Conservation (phyloP, 495 filamentous ascomycete genomes). For the Copromyces sp. region DNA sequence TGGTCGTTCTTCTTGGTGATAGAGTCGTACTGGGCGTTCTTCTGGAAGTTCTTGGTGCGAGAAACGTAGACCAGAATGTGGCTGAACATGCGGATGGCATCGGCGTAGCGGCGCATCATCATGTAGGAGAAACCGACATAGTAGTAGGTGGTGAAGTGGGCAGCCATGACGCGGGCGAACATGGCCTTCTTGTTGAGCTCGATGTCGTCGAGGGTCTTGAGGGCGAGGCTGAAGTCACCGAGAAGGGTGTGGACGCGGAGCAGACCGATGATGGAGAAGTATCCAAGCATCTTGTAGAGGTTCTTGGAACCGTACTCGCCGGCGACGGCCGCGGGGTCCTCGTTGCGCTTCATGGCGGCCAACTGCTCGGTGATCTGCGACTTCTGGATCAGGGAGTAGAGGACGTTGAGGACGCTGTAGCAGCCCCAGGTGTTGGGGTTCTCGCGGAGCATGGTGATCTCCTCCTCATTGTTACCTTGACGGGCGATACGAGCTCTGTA, state of each 20-base stretch:
- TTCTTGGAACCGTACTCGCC: slow-evolving; percentile 91
- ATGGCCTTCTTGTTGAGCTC: slow-evolving; percentile 99
- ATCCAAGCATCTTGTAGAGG: slow-evolving; percentile 95
- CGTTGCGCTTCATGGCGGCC: slow-evolving; percentile 82
- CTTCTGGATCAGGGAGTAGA: slow-evolving; percentile 96
- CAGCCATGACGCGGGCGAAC: slow-evolving; percentile 98
- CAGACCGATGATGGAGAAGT: slow-evolving; percentile 97
- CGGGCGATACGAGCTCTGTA: slow-evolving; percentile 87
- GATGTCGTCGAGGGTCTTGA: slow-evolving; percentile 98
- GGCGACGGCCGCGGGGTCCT: slow-evolving; percentile 74
- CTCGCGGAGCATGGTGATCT: slow-evolving; percentile 80
- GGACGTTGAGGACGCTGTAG: slow-evolving; percentile 97
- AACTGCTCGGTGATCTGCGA: slow-evolving; percentile 97
- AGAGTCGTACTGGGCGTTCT: slow-evolving; percentile 92
- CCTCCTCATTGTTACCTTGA: slow-evolving; percentile 76
- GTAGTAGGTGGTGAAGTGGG: slow-evolving; percentile 99
- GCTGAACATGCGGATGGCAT: slow-evolving; percentile 98
- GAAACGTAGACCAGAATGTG: slow-evolving; percentile 99
- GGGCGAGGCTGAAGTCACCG: slow-evolving; percentile 93
- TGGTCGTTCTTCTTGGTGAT: slow-evolving; percentile 99
- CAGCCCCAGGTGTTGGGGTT: slow-evolving; percentile 99
- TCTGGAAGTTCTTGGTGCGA: slow-evolving; percentile 99
- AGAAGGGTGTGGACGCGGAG: slow-evolving; percentile 93
- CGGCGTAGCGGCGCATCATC: slow-evolving; percentile 99
- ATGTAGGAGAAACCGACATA: slow-evolving; percentile 99